Base-by-base conservation (phyloP, 2,329 filamentous ascomycete genomes). In the Apiospora rasikravindrae region DNA sequence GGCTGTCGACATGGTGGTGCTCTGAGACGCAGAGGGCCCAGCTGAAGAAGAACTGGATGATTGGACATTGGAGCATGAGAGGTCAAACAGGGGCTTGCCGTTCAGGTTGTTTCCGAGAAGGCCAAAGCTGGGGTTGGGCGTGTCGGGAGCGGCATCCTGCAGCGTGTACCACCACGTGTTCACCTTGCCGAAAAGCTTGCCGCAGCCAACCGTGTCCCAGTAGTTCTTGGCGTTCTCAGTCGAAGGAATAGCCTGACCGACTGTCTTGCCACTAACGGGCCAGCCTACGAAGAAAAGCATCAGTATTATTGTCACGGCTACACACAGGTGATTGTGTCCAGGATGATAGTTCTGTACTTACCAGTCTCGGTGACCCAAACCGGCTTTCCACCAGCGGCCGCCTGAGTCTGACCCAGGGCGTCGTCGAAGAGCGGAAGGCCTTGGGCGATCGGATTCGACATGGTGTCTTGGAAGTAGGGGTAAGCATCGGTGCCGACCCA, bases 401-500 rank as follows among this genome's bases (percentile, higher is more conserved):
- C 82, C 74, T 88, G 82, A 45, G 92, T 93, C 73, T 87, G 86
- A 69, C 86, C 83, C 51, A 93, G 85, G 22, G 94, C 91, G 19
- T 88, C 86, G 78, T 91, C 85, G 86, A 97, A 96, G 69, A 95
- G 89, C 24, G 81, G 77, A 78, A 89, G 88, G 77, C 87, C 91
- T 74, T 90, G 86, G 1, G 85, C 86, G 77, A 97, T 91, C 77
- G 82, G 83, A 84, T 95, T 95, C 1, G n/a, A 77, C 80, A 89
- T 86, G 73, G 90, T 92, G 77, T 87, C 88, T 85, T 97, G 90
- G 85, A 92, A 97, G 87, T 95, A 97, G 26, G 88, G 94, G 88
- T 96, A 97, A 24, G 91, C 92, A 80, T 97, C 94, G 81, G 96
- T 90, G 76, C 95, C 95, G 73, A 97, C 82, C 88, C 91, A 97